Evolutionary conservation across 257 asterid genomes (phyloP), one percentile per base, ranked within the genome.

Genomic region (Scutellaria baicalensis): DNA sequence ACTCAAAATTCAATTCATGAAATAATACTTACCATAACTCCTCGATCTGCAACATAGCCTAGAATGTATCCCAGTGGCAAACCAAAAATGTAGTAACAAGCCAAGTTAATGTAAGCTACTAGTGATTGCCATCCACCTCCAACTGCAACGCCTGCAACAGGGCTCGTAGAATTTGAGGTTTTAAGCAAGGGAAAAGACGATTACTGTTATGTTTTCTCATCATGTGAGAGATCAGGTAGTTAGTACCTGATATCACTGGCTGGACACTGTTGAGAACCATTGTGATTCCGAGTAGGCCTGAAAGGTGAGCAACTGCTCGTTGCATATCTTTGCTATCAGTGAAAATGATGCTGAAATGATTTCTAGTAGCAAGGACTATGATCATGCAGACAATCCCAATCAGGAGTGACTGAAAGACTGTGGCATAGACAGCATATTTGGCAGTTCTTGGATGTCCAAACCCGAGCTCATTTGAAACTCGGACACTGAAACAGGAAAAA

Each of bases 51-150:
- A 11, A 73, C 75, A 45, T 85, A 85, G 50, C 94, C 96, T 64
- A 89, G 96, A 59, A 65, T 13, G 39, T 69, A 87, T 23, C 96
- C 94, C 6, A 89, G 67, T 17, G 94, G 94, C 14, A 89, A 82
- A 17, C 96, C 96, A 27, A 89, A 81, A 11, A 81, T 52, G 66
- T 89, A 87, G 77, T 87, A 89, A 59, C 85, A 79, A 20, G 74
- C 96, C 85, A 89, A 70, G 81, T 89, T 89, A 36, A 89, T 89
- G 63, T 84, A 87, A 23, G 94, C 96, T 68, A 85, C 96, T 47
- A 87, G 52, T 47, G 92, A 81, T 82, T 87, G 96, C 96, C 94
- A 89, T 57, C 96, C 95, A 44, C 95, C 91, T 73, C 95, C 95
- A 9, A 90, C 84, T 0, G 95, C 96, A 54, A 88, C 95, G 45